Conservation (phyloP, 129 eudicot species). For the Flaveria trinervia region DNA sequence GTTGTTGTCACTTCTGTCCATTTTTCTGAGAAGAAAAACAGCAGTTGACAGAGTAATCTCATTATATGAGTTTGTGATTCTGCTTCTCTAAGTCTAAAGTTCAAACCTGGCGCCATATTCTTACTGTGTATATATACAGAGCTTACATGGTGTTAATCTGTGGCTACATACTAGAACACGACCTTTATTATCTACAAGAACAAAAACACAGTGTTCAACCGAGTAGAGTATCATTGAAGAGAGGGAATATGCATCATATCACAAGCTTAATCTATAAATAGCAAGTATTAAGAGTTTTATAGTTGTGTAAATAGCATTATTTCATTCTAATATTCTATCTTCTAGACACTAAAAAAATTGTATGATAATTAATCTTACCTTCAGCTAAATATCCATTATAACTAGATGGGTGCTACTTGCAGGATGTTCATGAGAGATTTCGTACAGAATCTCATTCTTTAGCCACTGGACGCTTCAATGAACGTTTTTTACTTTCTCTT, state of each 20-base stretch:
- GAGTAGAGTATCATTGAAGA: too few species aligned
- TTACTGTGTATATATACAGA: not conserved
- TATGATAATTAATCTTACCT: not conserved
- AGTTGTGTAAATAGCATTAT: not conserved
- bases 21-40: not conserved
- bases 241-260: not conserved
- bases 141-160: not conserved
- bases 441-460: conserved; percentile 87
- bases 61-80: not conserved
- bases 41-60: not conserved
- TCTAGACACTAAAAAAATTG: conserved; percentile 6
- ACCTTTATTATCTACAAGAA: not conserved
- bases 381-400: not conserved
- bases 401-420: conserved; percentile 35
- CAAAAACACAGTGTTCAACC: not conserved
- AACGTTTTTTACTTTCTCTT: conserved; percentile 83
- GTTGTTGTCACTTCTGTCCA: not conserved
- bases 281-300: not conserved
- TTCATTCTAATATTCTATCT: not conserved
- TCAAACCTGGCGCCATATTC: not conserved
- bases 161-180: not conserved
- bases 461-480: conserved; percentile 90
- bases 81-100: not conserved
- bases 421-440: conserved; percentile 96
- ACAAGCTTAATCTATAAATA: not conserved